phyloP scores from a whole-genome alignment of 176 grass and related monocot genomes.

The Oryza brachyantha region DNA sequence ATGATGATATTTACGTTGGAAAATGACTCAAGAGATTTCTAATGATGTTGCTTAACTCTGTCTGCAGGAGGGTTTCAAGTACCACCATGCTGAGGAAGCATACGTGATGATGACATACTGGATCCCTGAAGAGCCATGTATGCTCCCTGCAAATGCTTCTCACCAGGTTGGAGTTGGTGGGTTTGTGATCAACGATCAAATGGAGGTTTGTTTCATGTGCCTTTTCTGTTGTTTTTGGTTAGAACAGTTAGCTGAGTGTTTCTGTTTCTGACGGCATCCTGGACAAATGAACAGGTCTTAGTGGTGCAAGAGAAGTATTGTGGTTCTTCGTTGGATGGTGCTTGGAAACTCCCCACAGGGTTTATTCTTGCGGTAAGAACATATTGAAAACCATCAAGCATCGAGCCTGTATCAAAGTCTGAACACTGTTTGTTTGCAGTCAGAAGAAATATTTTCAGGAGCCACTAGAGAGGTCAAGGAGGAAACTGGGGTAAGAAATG shows the following conservation, averaged over 20 bases:
- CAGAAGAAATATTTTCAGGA: constrained; percentile 86
- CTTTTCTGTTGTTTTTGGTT: background rate
- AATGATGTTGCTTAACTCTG: background rate
- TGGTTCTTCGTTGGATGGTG: constrained; percentile 30
- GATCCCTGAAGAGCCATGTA: constrained; percentile 80
- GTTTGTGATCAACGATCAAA: constrained; percentile 89
- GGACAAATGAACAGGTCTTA: constrained; percentile 54
- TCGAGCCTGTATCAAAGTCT: background rate
- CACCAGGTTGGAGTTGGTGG: constrained; percentile 95
- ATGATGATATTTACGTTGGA: background rate
- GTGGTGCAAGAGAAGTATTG: constrained; percentile 88
- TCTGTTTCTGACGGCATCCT: background rate
- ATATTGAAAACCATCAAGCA: background rate
- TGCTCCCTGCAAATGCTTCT: constrained; percentile 94
- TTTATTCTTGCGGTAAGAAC: constrained; percentile 81
- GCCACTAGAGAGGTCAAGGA: constrained; percentile 86
- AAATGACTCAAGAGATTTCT: background rate
- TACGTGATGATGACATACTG: constrained; percentile 98
- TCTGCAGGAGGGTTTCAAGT: constrained; percentile 86
- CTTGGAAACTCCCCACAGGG: constrained; percentile 92
- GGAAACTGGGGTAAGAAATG: constrained; percentile 83
- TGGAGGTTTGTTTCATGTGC: constrained; percentile 47
- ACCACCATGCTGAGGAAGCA: constrained; percentile 91
- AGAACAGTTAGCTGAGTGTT: background rate
- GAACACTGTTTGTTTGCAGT: constrained; percentile 35